Percentiles rank a stretch among this genome's conserved stretches.
These are phyloP conservation scores for Aureobasidium sp. DNA, from an alignment of 2,329 filamentous ascomycete species.

Conservation along the genomic window DNA sequence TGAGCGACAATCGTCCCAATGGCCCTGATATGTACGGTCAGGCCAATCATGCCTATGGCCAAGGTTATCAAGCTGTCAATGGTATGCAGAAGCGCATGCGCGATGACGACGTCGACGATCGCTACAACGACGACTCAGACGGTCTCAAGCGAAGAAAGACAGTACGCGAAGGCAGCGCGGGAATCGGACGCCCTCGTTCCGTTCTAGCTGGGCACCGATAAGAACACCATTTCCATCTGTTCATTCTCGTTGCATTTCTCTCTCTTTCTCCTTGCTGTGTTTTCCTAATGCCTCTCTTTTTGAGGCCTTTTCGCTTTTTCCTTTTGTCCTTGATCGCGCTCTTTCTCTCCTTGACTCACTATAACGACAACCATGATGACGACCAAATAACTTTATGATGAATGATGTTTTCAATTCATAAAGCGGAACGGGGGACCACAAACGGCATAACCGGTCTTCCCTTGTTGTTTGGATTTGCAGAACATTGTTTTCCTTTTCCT, in stretches of 20 bases:
- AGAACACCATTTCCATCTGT: not conserved
- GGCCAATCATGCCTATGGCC: slow-evolving; percentile 42
- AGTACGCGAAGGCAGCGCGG: slow-evolving; percentile 15
- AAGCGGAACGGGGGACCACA: slow-evolving; percentile 7
- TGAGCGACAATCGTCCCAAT: slow-evolving; percentile 71
- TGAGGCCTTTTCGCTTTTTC: not conserved
- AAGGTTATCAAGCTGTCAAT: slow-evolving; percentile 56
- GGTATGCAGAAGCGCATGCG: slow-evolving; percentile 16
- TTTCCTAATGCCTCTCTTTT: not conserved
- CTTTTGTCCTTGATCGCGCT: not conserved
- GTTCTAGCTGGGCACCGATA: slow-evolving; percentile 9
- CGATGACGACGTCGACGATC: slow-evolving; percentile 49
- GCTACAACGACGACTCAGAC: slow-evolving; percentile 56
- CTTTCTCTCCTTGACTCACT: slow-evolving; percentile 1
- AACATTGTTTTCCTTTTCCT: slow-evolving; percentile 1
- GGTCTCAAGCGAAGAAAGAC: slow-evolving; percentile 54
- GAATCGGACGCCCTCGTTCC: slow-evolving; percentile 8
- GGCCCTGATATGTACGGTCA: slow-evolving; percentile 51
- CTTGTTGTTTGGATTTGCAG: slow-evolving; percentile 10
- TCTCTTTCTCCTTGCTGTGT: slow-evolving; percentile 5
- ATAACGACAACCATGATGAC: slow-evolving; percentile 16
- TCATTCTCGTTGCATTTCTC: not conserved
- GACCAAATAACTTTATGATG: slow-evolving; percentile 16
- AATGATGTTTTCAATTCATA: slow-evolving; percentile 16
- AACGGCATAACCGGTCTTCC: slow-evolving; percentile 2